These are phyloP conservation scores for Spathaspora boniae DNA, from an alignment of 805 yeast genomes.

Conservation along the genomic window DNA sequence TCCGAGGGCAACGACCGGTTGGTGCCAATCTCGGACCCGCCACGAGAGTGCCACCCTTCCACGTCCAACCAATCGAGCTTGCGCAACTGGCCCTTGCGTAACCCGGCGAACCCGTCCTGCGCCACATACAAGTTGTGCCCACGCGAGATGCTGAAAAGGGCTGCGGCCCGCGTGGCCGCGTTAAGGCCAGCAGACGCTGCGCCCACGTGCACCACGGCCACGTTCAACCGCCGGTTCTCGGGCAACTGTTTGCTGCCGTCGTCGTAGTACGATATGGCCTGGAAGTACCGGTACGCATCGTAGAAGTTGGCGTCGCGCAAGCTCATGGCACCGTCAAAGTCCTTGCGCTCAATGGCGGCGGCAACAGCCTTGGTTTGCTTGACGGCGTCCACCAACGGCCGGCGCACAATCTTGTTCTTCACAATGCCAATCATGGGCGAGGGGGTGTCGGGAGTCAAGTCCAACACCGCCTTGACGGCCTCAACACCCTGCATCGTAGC, in stretches of 20 bases:
- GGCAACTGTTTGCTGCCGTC: slow-evolving; percentile 43
- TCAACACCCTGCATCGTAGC: slow-evolving; percentile 83
- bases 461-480: slow-evolving; percentile 73
- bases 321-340: slow-evolving; percentile 67
- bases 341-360: slow-evolving; percentile 57
- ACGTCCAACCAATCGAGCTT: slow-evolving; percentile 65
- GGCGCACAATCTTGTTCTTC: slow-evolving; percentile 66
- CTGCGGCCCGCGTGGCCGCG: slow-evolving; percentile 72
- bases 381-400: slow-evolving; percentile 72
- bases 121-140: slow-evolving; percentile 74
- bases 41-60: slow-evolving; percentile 68
- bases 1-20: slow-evolving; percentile 68
- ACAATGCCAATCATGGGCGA: slow-evolving; percentile 75
- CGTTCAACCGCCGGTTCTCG: slow-evolving; percentile 49
- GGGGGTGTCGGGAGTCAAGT: slow-evolving; percentile 64
- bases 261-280: slow-evolving; percentile 46
- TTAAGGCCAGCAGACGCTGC: slow-evolving; percentile 81
- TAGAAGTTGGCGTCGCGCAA: slow-evolving; percentile 69
- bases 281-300: slow-evolving; percentile 60
- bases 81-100: slow-evolving; percentile 58
- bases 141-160: slow-evolving; percentile 68
- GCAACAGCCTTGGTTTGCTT: slow-evolving; percentile 69
- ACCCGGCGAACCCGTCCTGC: slow-evolving; percentile 71
- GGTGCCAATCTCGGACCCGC: slow-evolving; percentile 83
- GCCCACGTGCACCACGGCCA: slow-evolving; percentile 73